Conservation (phyloP, 192 early-diverging fungal species). For the Podila minutissima region DNA sequence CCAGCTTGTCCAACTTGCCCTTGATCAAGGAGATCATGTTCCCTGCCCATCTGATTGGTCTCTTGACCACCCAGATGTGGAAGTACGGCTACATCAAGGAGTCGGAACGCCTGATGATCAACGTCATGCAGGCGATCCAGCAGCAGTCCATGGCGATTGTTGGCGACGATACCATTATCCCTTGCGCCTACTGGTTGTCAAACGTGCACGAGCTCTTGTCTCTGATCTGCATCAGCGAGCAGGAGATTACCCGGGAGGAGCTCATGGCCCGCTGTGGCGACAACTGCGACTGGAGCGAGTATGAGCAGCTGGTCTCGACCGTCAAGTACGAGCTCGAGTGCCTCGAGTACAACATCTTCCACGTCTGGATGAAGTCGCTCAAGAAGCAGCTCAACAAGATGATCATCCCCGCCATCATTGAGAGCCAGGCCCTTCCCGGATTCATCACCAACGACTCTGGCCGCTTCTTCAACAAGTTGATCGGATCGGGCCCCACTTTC, state of each 20-base stretch:
- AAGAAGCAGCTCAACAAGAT: constrained; percentile 95
- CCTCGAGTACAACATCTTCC: constrained; percentile 94
- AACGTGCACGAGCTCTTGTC: constrained; percentile 96
- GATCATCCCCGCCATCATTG: constrained; percentile 96
- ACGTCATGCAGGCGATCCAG: constrained; percentile 86
- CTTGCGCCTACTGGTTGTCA: constrained; percentile 95
- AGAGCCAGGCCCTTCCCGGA: constrained; percentile 94
- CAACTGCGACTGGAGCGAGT: constrained; percentile 70
- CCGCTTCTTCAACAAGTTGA: constrained; percentile 91
- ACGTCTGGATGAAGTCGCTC: constrained; percentile 98
- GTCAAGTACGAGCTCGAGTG: constrained; percentile 92
- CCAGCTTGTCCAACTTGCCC: constrained; percentile 79
- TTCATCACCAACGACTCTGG: constrained; percentile 93
- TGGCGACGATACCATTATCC: constrained; percentile 83
- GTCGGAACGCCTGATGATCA: constrained; percentile 86
- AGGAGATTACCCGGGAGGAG: constrained; percentile 73
- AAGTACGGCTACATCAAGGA: constrained; percentile 83
- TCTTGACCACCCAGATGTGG: constrained; percentile 87
- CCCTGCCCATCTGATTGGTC: constrained; percentile 93
- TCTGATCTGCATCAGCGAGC: constrained; percentile 81
- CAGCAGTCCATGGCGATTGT: constrained; percentile 70
- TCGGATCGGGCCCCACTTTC: constrained; percentile 79
- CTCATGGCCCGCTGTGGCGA: constrained; percentile 69
- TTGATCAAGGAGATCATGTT: constrained; percentile 91
- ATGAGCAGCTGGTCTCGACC: constrained; percentile 84